phyloP scores from a whole-genome alignment of 352 stramenopile species.

The Phytophthora aleatoria region DNA sequence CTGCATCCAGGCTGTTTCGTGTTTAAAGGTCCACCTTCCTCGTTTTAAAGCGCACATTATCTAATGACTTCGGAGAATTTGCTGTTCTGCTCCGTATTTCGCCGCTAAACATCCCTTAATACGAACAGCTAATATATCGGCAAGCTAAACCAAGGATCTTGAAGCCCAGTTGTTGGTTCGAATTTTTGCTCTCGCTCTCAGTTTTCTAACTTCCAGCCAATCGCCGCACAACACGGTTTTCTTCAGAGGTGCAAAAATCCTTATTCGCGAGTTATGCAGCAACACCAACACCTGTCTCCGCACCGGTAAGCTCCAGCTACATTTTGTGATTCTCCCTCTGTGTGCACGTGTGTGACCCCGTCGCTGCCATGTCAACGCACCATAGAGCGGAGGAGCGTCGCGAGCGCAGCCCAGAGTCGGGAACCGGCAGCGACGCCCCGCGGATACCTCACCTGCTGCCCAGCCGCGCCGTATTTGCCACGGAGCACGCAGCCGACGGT shows the following conservation, averaged over 20 bases:
- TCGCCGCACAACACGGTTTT: slow-evolving; percentile 9
- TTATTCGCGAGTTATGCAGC: slow-evolving; percentile 33
- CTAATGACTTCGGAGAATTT: background rate
- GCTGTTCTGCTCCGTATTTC: background rate
- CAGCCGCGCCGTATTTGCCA: slow-evolving; percentile 18
- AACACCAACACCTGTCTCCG: slow-evolving; percentile 12
- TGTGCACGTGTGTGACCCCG: slow-evolving; percentile 1
- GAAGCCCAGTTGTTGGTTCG: slow-evolving; percentile 24
- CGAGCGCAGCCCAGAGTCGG: slow-evolving; percentile 15
- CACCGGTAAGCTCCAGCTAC: slow-evolving; percentile 14
- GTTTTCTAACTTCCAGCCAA: slow-evolving; percentile 18
- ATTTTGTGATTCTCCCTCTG: background rate
- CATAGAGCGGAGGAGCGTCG: slow-evolving; percentile 15
- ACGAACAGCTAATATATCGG: slow-evolving; percentile 8
- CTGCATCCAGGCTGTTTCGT: slow-evolving; percentile 5
- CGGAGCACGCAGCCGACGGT: slow-evolving; percentile 20
- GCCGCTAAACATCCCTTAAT: background rate
- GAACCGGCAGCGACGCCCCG: slow-evolving; percentile 14
- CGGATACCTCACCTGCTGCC: slow-evolving; percentile 31
- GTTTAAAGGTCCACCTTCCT: slow-evolving; percentile 16
- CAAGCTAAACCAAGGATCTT: slow-evolving; percentile 4
- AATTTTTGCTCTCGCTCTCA: slow-evolving; percentile 22
- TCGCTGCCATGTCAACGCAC: slow-evolving; percentile 6
- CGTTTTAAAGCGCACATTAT: background rate
- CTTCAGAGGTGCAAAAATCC: slow-evolving; percentile 11